phyloP scores from a whole-genome alignment of 1,139 yeast species.

The Sugiyamaella japonica region DNA sequence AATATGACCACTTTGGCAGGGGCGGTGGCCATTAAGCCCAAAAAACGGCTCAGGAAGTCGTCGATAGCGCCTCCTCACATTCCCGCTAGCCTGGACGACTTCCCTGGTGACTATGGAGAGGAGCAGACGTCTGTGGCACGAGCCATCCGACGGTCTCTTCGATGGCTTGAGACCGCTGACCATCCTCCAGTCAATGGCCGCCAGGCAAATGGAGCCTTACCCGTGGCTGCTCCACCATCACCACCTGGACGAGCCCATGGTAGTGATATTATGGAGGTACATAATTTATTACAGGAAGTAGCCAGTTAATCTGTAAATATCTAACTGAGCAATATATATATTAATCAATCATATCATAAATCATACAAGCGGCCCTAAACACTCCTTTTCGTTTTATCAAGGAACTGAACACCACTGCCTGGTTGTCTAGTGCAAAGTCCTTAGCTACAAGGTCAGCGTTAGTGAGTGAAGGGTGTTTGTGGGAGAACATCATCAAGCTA shows the following conservation, averaged over 20 bases:
- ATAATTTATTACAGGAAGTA: conserved; percentile 16
- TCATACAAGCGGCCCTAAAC: conserved; percentile 6
- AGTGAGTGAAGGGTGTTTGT: too few species aligned
- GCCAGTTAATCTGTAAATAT: not conserved
- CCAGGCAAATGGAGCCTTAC: not conserved
- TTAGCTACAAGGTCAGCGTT: too few species aligned
- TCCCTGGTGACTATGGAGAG: conserved; percentile 34
- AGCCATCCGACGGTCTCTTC: conserved; percentile 30
- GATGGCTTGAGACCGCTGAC: conserved; percentile 25
- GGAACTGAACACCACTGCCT: conserved; percentile 8
- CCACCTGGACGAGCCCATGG: not conserved
- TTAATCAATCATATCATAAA: conserved; percentile 2
- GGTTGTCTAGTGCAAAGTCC: too few species aligned
- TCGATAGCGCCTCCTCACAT: not conserved
- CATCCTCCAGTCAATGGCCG: not conserved
- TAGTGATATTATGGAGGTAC: conserved; percentile 16
- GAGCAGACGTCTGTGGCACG: conserved; percentile 29
- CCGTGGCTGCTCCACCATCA: not conserved
- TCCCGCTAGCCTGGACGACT: conserved; percentile 5
- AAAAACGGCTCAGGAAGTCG: conserved; percentile 2
- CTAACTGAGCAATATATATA: not conserved
- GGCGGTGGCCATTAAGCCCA: not conserved
- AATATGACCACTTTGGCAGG: not conserved
- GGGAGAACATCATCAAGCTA: too few species aligned
- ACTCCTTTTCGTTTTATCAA: conserved; percentile 9